Percentiles rank a stretch among this genome's conserved stretches.
These are phyloP conservation scores for Ophiostoma perfectum DNA, from an alignment of 2,329 filamentous ascomycete genomes.

Conservation along the genomic window DNA sequence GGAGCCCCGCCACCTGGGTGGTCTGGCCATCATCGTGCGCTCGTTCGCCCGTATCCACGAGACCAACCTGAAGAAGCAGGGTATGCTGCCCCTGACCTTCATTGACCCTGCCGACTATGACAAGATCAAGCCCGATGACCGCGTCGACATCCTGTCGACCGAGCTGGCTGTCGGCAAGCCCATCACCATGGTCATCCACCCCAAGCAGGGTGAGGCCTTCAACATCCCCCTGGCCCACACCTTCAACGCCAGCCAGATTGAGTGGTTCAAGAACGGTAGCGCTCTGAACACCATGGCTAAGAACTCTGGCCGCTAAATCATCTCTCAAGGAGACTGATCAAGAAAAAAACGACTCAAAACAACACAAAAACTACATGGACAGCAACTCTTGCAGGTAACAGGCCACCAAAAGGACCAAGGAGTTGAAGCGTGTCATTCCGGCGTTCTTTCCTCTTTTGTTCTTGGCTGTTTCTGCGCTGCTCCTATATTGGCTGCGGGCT, in stretches of 20 bases:
- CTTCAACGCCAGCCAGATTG: constrained; percentile 95
- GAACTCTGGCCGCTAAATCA: constrained; percentile 29
- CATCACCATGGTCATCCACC: constrained; percentile 85
- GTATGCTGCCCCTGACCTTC: constrained; percentile 98
- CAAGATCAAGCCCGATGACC: constrained; percentile 89
- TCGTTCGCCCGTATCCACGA: constrained; percentile 99
- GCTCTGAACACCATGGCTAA: constrained; percentile 99
- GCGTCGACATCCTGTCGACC: constrained; percentile 82
- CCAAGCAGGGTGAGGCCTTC: constrained; percentile 75
- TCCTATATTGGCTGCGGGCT: not conserved
- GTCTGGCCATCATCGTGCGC: constrained; percentile 91
- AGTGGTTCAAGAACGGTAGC: constrained; percentile 98
- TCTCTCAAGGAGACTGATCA: not conserved
- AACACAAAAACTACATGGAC: not conserved
- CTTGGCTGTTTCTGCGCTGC: not conserved
- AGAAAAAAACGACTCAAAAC: not conserved
- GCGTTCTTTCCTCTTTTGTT: too few relatives aligned
- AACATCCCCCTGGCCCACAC: constrained; percentile 86
- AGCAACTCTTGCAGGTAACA: not conserved
- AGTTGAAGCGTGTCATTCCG: too few relatives aligned
- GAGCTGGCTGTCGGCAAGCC: constrained; percentile 90
- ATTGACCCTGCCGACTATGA: constrained; percentile 93
- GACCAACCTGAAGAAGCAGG: constrained; percentile 99
- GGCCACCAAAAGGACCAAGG: too few relatives aligned
- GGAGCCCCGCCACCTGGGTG: constrained; percentile 94